A percentile compares a stretch with the other conserved stretches of the same genome.
These are phyloP conservation scores for Leccinum barrowsii DNA, from an alignment of 768 basidiomycete genomes.

Conservation along the genomic window DNA sequence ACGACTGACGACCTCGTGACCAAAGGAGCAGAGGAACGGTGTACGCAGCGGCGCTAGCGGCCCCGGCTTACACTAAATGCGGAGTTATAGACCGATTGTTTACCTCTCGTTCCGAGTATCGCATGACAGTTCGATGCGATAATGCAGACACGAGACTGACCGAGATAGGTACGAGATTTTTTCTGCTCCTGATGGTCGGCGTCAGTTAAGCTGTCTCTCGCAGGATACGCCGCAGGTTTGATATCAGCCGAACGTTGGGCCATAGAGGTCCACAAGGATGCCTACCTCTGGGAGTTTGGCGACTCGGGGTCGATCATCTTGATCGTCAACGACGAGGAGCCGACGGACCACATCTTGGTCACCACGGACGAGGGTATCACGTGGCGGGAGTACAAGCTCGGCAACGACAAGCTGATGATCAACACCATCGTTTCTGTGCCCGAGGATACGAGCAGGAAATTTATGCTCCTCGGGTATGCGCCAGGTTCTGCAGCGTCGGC, in stretches of 20 bases:
- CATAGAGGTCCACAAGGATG: constrained; percentile 91
- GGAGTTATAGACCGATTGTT: constrained; percentile 81
- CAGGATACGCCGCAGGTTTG: constrained; percentile 41
- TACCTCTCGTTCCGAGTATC: constrained; percentile 86
- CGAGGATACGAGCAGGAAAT: constrained; percentile 84
- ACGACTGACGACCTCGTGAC: constrained; percentile 90
- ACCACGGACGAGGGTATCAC: constrained; percentile 84
- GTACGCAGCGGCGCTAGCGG: constrained; percentile 36
- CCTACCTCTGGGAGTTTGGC: constrained; percentile 96
- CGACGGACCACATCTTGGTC: constrained; percentile 85
- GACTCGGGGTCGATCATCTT: constrained; percentile 93
- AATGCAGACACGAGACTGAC: constrained; percentile 87
- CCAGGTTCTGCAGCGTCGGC: constrained; percentile 42
- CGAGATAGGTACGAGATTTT: constrained; percentile 50
- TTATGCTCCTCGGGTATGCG: constrained; percentile 75
- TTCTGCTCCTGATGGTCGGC: neutral
- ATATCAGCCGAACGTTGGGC: constrained; percentile 44
- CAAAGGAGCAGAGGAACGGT: constrained; percentile 89
- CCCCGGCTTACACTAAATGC: neutral
- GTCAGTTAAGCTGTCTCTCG: neutral
- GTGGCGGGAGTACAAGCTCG: constrained; percentile 88
- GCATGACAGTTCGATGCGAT: constrained; percentile 83
- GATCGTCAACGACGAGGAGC: constrained; percentile 92
- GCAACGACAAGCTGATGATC: constrained; percentile 68
- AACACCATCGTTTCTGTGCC: constrained; percentile 82